Base-by-base conservation (phyloP, 371 early-diverging fungal genomes). In the Umbelopsis sp. region DNA sequence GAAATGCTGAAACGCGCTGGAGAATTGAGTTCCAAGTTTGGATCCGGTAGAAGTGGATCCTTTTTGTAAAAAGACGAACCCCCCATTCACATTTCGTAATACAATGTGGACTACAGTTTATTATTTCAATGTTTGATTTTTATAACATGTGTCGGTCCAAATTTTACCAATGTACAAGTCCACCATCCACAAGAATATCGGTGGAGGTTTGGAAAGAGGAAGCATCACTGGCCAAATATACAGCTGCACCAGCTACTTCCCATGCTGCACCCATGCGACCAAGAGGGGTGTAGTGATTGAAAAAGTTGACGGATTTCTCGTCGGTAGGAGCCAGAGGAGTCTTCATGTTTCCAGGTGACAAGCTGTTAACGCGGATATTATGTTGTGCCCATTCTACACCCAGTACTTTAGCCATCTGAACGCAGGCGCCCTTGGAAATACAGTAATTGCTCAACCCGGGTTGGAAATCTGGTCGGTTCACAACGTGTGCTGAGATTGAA, bases 11-110 rank as follows among this genome's bases (percentile, higher is more conserved):
- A 80, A 50, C 74, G 76, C 24, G 76, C 84, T 16, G 46, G 74
- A 63, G 80, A 81, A 52, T 72, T 86, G 1, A 79, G 80, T 38
- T 67, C 75, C 20, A 77, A 80, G 46, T 89, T 89, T 71, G 77
- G 86, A 24, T 74, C 76, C 51, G 80, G 86, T 45, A 81, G 76
- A 41, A 65, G 70, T 35, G 69, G 74, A 50, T 73, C 80, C 25
- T 84, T 80, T 66, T 72, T 85, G 72, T 83, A 80, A 72, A 66
- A 29, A 29, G 29, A 29, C 29, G 4, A 29, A 29, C 29, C 29
- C 29, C 29, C 29, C 29, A 1, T 29, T 29, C 29, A 29, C 29
- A 29, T 4, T 29, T 29, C 29, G 29, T 29, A 29, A 29, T 29
- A 29, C 29, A 29, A 22, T 22, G 29, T 29, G 29, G 29, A 0